A percentile compares a stretch with the other conserved stretches of the same genome.
Conservation (phyloP, 2,329 filamentous ascomycete species). For the Cadophora luteo-olivacea region DNA sequence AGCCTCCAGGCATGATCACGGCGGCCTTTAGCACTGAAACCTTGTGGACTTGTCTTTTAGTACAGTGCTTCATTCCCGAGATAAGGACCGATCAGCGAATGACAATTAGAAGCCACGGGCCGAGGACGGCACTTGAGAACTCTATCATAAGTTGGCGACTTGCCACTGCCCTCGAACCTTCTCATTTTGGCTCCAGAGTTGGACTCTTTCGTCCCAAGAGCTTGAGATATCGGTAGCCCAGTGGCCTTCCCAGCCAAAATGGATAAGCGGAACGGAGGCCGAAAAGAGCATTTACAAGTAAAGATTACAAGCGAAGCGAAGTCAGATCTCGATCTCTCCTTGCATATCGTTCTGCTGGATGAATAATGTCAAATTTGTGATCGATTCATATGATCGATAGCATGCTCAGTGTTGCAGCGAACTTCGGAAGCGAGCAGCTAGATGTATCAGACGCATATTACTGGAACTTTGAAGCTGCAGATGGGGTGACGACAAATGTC, state of each 20-base stretch:
- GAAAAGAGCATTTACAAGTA: not conserved
- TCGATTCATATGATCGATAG: not conserved
- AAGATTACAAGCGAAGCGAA: not conserved
- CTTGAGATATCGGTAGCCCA: not conserved
- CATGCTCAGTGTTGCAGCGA: not conserved
- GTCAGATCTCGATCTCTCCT: not conserved
- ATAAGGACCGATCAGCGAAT: constrained; percentile 2
- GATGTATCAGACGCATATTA: constrained; percentile 1
- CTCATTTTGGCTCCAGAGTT: not conserved
- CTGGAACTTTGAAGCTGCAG: not conserved
- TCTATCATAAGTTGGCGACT: not conserved
- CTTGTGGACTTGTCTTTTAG: not conserved
- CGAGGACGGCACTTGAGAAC: constrained; percentile 6
- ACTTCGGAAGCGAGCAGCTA: not conserved
- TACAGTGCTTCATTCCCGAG: constrained; percentile 1
- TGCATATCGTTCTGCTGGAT: not conserved
- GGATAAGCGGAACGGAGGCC: constrained; percentile 27
- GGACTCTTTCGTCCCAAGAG: not conserved
- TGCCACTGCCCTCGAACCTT: not conserved
- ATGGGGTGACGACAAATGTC: not conserved
- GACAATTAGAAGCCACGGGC: not conserved
- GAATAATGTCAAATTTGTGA: not conserved
- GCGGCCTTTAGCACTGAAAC: not conserved
- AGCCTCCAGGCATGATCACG: not conserved
- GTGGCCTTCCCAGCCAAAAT: constrained; percentile 25